Percentiles rank a stretch among this genome's conserved stretches.
Conservation (phyloP, 2,329 filamentous ascomycete genomes). For the Rachicladosporium sp. region DNA sequence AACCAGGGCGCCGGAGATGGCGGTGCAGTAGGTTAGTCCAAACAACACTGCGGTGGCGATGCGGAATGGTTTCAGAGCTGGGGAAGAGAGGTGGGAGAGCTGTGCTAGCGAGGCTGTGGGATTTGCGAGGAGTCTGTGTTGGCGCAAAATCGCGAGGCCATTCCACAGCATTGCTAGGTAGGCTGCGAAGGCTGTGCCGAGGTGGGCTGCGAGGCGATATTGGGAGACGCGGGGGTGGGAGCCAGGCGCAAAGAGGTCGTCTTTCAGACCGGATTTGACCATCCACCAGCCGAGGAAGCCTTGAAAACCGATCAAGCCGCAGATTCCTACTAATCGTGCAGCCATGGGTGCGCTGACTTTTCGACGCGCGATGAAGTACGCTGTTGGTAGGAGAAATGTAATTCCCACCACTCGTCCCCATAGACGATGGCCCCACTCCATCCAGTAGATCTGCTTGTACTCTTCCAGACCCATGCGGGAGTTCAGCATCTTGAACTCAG, state of each 20-base stretch:
- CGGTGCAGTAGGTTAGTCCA: constrained; percentile 71
- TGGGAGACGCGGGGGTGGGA: constrained; percentile 87
- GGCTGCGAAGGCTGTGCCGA: constrained; percentile 81
- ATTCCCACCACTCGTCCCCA: constrained; percentile 90
- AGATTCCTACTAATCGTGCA: constrained; percentile 66
- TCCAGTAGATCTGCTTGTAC: constrained; percentile 98
- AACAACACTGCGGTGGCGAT: constrained; percentile 59
- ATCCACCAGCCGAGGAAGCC: constrained; percentile 98
- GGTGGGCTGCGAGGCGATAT: constrained; percentile 80
- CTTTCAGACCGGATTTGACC: constrained; percentile 92
- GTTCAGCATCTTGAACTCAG: constrained; percentile 87
- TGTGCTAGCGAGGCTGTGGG: constrained; percentile 41
- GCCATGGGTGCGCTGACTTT: constrained; percentile 71
- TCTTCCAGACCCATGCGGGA: constrained; percentile 83
- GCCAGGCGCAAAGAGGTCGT: constrained; percentile 86
- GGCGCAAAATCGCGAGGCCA: constrained; percentile 71
- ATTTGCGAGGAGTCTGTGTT: constrained; percentile 60
- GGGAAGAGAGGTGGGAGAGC: constrained; percentile 50
- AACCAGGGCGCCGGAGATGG: constrained; percentile 86
- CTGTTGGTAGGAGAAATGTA: constrained; percentile 74
- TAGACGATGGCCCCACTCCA: constrained; percentile 94
- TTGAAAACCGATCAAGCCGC: constrained; percentile 82
- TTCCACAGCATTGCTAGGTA: constrained; percentile 92
- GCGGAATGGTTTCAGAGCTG: constrained; percentile 61
- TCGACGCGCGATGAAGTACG: constrained; percentile 75